phyloP scores from a whole-genome alignment of 1,284 basidiomycete species.

The Veloboletus limbatus region DNA sequence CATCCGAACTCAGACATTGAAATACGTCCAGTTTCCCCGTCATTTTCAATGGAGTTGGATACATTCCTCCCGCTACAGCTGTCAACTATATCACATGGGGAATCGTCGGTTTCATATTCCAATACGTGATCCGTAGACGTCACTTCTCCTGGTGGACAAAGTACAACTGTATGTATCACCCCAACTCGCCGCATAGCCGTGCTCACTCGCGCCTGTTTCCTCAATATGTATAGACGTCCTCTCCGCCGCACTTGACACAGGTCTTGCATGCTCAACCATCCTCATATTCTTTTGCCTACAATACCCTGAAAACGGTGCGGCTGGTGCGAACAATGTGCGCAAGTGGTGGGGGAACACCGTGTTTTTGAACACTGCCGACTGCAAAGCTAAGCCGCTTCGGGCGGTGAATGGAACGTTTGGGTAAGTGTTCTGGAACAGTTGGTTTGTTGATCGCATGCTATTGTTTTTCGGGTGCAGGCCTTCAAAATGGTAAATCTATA shows the following conservation, averaged over 20 bases:
- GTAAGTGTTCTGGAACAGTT: slow-evolving; percentile 9
- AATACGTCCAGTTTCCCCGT: slow-evolving; percentile 41
- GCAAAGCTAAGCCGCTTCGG: slow-evolving; percentile 26
- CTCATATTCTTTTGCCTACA: slow-evolving; percentile 50
- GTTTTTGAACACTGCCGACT: slow-evolving; percentile 42
- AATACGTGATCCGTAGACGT: slow-evolving; percentile 50
- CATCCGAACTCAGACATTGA: not conserved
- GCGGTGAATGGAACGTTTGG: slow-evolving; percentile 26
- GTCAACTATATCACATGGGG: slow-evolving; percentile 49
- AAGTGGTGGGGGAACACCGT: slow-evolving; percentile 57
- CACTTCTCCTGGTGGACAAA: slow-evolving; percentile 55
- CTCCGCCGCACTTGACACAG: slow-evolving; percentile 51
- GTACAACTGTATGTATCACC: slow-evolving; percentile 43
- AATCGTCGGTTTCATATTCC: slow-evolving; percentile 53
- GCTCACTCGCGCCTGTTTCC: no score
- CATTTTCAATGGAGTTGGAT: slow-evolving; percentile 50
- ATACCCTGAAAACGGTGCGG: slow-evolving; percentile 42
- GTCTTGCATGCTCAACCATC: slow-evolving; percentile 43
- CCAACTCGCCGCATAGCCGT: not conserved
- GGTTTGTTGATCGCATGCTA: no score
- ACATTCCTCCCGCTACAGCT: slow-evolving; percentile 50
- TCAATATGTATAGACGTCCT: slow-evolving; percentile 37
- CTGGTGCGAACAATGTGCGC: slow-evolving; percentile 42
- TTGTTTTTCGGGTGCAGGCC: not conserved
- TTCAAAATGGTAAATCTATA: no score